These are phyloP conservation scores for Avena eriantha DNA, from an alignment of 176 grass and related monocot species.

Conservation along the genomic window DNA sequence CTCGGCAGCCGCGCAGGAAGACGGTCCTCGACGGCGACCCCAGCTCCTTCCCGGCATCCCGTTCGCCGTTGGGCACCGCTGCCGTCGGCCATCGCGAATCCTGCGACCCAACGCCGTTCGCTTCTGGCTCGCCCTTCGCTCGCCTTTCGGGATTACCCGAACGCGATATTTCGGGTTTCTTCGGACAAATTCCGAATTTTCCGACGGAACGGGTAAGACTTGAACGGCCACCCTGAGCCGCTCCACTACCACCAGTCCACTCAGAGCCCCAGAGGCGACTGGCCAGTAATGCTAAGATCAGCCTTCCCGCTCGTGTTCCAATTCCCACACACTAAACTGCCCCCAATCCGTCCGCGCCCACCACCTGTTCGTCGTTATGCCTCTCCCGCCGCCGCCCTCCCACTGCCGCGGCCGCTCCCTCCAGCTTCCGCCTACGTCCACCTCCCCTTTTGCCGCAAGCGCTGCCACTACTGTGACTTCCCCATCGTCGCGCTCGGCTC, in stretches of 20 bases:
- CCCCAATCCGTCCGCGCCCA: constrained; percentile 23
- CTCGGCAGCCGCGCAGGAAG: no score
- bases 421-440: constrained; percentile 79
- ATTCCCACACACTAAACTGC: constrained; percentile 1
- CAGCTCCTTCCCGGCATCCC: no score
- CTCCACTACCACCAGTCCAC: background rate
- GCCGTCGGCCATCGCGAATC: no score
- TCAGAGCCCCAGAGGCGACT: background rate
- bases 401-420: background rate
- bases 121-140: no score
- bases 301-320: constrained; percentile 55
- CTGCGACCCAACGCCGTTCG: no score
- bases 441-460: constrained; percentile 88
- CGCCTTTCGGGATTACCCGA: no score
- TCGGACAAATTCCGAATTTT: no score
- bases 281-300: constrained; percentile 57
- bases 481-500: constrained; percentile 84
- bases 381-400: constrained; percentile 7
- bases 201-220: no score
- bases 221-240: no score
- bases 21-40: no score
- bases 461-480: constrained; percentile 95
- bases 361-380: constrained; percentile 72
- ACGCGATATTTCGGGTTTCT: no score
- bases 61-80: no score